These are phyloP conservation scores for Daldinia bambusicola DNA, from an alignment of 495 filamentous ascomycete genomes.

Conservation along the genomic window DNA sequence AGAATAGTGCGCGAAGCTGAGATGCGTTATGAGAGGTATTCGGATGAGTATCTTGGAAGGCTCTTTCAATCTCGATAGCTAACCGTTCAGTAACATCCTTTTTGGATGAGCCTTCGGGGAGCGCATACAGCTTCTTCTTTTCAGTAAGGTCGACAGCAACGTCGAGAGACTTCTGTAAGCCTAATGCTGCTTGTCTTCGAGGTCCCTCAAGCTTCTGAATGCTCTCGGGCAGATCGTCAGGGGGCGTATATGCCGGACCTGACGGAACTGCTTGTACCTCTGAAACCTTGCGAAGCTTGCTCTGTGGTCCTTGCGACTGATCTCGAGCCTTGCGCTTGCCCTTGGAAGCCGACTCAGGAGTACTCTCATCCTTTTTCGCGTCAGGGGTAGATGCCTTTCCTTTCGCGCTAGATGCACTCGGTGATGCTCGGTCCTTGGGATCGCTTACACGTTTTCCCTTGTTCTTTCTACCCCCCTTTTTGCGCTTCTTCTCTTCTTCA, in stretches of 20 bases:
- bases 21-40: constrained; percentile 53
- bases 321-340: constrained; percentile 51
- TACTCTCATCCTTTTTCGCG: constrained; percentile 54
- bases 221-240: constrained; percentile 51
- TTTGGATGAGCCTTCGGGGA: constrained; percentile 51
- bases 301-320: constrained; percentile 50
- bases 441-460: constrained; percentile 63
- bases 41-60: constrained; percentile 59
- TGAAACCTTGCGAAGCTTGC: constrained; percentile 65
- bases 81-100: constrained; percentile 56
- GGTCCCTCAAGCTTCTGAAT: constrained; percentile 55
- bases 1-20: constrained; percentile 67
- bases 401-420: constrained; percentile 46
- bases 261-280: constrained; percentile 51
- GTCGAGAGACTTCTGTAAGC: constrained; percentile 56
- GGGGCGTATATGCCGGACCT: constrained; percentile 50
- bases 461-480: constrained; percentile 59
- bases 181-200: constrained; percentile 56
- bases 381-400: constrained; percentile 55
- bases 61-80: constrained; percentile 76
- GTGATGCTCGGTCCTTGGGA: constrained; percentile 57
- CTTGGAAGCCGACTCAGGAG: constrained; percentile 48
- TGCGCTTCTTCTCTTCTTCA: constrained; percentile 62
- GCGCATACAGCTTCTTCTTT: constrained; percentile 53
- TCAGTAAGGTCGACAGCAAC: constrained; percentile 54